These are phyloP conservation scores for Deinandra increscens DNA, from an alignment of 129 eudicot genomes.

Conservation along the genomic window DNA sequence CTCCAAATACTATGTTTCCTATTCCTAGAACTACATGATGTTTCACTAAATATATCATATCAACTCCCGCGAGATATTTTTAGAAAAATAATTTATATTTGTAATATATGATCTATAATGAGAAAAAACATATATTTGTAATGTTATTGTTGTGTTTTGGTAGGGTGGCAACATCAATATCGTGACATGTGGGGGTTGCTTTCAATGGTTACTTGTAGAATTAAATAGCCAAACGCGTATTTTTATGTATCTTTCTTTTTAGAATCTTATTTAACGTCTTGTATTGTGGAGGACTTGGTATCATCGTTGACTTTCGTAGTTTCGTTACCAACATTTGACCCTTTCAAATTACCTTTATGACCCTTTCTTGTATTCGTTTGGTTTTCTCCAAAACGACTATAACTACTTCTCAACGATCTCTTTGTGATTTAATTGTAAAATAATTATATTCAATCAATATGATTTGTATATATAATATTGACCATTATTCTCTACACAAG, in stretches of 20 bases:
- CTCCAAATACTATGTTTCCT: not conserved
- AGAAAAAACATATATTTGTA: not conserved
- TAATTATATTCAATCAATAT: not conserved
- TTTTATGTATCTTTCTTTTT: not conserved
- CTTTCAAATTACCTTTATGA: constrained; percentile 24
- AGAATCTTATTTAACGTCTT: constrained; percentile 26
- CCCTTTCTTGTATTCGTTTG: constrained; percentile 19
- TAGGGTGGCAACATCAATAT: constrained; percentile 20
- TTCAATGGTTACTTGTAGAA: constrained; percentile 26
- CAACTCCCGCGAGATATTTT: not conserved
- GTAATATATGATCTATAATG: not conserved
- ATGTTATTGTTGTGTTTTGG: not conserved
- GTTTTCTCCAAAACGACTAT: constrained; percentile 1
- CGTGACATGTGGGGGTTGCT: constrained; percentile 25
- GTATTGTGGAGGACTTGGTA: constrained; percentile 21
- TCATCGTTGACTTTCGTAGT: constrained; percentile 27
- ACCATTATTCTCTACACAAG: too few relatives aligned
- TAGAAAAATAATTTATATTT: not conserved
- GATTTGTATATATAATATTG: not conserved
- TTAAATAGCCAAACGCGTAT: constrained; percentile 22
- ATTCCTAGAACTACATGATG: too few relatives aligned
- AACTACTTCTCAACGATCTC: not conserved
- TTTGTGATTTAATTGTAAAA: not conserved
- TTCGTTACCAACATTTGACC: constrained; percentile 17
- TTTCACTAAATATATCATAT: not conserved